Evolutionary conservation across 768 basidiomycete genomes (phyloP).

Genomic region (Tulasnella sp.): DNA sequence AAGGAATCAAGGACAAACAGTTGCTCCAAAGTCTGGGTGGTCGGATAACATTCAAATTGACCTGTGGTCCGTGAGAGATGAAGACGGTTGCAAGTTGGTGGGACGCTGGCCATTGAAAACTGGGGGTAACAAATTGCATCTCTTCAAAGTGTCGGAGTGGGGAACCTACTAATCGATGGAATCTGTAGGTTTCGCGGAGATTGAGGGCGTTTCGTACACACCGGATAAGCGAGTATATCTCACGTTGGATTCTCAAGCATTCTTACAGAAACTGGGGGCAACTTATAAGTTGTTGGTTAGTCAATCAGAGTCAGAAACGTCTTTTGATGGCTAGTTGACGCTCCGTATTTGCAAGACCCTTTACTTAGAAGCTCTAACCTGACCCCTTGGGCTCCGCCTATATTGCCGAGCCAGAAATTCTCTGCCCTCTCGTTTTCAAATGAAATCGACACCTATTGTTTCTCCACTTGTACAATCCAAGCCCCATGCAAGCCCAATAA

Average conservation of each 20-base stretch:
- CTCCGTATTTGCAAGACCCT: background rate
- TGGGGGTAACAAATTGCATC: background rate
- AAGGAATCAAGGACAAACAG: background rate
- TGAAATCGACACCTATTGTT: too few species aligned
- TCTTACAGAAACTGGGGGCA: background rate
- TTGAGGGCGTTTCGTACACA: background rate
- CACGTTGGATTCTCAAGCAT: background rate
- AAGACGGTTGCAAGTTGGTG: background rate
- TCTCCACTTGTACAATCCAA: too few species aligned
- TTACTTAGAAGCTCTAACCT: background rate
- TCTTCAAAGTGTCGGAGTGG: background rate
- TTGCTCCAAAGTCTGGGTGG: background rate
- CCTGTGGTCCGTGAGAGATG: background rate
- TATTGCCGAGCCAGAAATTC: too few species aligned
- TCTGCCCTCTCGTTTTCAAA: too few species aligned
- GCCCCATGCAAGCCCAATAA: too few species aligned
- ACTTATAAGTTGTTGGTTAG: background rate
- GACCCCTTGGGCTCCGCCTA: background rate
- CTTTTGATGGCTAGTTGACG: background rate
- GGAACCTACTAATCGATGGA: background rate
- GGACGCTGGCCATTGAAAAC: background rate
- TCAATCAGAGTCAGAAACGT: background rate
- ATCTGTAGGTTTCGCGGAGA: background rate
- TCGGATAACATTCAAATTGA: background rate
- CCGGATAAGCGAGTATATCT: background rate